phyloP scores from a whole-genome alignment of 2,329 filamentous ascomycete species.

The Fusarium nodosum region DNA sequence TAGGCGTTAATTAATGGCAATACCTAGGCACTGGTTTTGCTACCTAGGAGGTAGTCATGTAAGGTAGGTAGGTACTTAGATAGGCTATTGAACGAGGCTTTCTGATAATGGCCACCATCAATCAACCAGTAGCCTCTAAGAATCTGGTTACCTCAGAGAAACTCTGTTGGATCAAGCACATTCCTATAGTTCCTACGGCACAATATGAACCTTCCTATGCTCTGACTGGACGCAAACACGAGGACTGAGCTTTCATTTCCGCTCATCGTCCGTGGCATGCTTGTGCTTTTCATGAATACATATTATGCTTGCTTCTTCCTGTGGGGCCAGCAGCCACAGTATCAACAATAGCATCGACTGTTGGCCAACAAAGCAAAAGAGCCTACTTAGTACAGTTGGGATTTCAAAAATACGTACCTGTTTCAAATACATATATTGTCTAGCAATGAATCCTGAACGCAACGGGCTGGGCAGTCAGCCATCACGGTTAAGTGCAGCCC shows the following conservation, averaged over 20 bases:
- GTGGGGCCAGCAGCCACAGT: background rate
- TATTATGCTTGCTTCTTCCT: constrained; percentile 13
- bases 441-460: background rate
- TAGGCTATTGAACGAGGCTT: constrained; percentile 3
- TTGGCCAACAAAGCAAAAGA: constrained; percentile 1
- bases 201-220: background rate
- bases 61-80: too few relatives aligned
- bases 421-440: background rate
- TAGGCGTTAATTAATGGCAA: background rate
- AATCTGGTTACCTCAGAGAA: constrained; percentile 1
- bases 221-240: background rate
- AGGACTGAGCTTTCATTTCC: background rate
- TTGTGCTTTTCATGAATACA: background rate
- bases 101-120: background rate
- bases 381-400: background rate
- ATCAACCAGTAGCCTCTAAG: background rate
- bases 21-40: background rate
- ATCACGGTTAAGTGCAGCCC: background rate
- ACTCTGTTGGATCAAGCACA: background rate
- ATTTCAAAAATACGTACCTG: background rate
- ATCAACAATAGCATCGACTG: background rate
- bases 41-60: too few relatives aligned
- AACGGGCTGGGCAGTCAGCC: background rate
- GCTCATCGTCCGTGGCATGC: background rate
- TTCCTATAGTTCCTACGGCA: background rate